phyloP scores from a whole-genome alignment of 768 basidiomycete genomes.

The Zangia roseola region DNA sequence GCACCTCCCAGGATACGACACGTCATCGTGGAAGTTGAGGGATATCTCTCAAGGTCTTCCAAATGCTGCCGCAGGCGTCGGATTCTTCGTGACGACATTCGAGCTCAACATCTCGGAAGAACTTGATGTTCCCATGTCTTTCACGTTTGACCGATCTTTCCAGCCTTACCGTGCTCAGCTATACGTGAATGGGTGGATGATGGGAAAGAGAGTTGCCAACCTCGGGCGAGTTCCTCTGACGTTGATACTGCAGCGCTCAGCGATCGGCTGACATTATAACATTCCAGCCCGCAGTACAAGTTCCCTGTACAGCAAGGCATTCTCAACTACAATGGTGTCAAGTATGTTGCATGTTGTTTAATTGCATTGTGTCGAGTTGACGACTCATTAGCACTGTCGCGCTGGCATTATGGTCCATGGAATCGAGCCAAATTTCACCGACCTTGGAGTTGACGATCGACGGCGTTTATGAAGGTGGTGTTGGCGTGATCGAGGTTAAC shows the following conservation, averaged over 20 bases:
- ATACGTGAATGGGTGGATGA: slow-evolving; percentile 89
- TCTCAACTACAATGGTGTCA: slow-evolving; percentile 65
- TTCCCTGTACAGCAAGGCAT: slow-evolving; percentile 87
- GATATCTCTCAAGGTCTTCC: slow-evolving; percentile 61
- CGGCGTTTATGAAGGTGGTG: slow-evolving; percentile 60
- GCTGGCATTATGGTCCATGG: slow-evolving; percentile 71
- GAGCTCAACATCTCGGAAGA: slow-evolving; percentile 55
- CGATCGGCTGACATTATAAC: slow-evolving; percentile 4
- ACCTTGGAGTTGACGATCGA: slow-evolving; percentile 55
- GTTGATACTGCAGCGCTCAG: background rate
- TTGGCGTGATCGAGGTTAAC: slow-evolving; percentile 52
- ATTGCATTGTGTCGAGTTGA: slow-evolving; percentile 2
- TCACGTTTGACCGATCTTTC: slow-evolving; percentile 61
- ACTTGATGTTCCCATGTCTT: slow-evolving; percentile 69
- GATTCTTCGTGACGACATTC: slow-evolving; percentile 81
- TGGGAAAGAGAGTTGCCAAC: slow-evolving; percentile 76
- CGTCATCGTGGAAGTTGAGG: slow-evolving; percentile 55
- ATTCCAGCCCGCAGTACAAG: slow-evolving; percentile 63
- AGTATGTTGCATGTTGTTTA: slow-evolving; percentile 40
- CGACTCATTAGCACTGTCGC: slow-evolving; percentile 46
- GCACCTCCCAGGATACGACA: slow-evolving; percentile 73
- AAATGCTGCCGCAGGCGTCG: slow-evolving; percentile 59
- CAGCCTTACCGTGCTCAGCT: slow-evolving; percentile 71
- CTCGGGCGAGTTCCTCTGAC: slow-evolving; percentile 48
- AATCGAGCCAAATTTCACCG: slow-evolving; percentile 46